These are phyloP conservation scores for Tylopilus sp. DNA, from an alignment of 1,284 basidiomycete species.

Conservation along the genomic window DNA sequence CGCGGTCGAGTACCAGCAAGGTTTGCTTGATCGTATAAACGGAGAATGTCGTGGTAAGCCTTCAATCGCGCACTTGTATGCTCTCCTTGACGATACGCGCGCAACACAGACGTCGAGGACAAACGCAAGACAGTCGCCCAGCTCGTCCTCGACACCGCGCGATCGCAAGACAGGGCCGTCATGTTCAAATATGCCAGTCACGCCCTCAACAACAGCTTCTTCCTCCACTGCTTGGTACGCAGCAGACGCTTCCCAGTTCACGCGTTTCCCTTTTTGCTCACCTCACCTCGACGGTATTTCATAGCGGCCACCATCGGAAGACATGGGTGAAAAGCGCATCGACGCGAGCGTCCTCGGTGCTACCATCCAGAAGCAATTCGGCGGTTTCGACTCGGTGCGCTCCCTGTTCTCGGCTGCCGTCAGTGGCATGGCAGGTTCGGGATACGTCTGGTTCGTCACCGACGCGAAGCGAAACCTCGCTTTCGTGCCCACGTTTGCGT, in stretches of 20 bases:
- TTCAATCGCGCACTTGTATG: slow-evolving; percentile 5
- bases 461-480: slow-evolving; percentile 65
- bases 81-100: slow-evolving; percentile 4
- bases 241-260: background rate
- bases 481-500: slow-evolving; percentile 82
- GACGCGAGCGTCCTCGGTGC: slow-evolving; percentile 34
- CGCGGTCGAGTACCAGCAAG: slow-evolving; percentile 79
- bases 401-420: slow-evolving; percentile 75
- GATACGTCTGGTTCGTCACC: slow-evolving; percentile 86
- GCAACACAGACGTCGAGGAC: slow-evolving; percentile 50
- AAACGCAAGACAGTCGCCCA: slow-evolving; percentile 65
- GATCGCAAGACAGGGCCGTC: slow-evolving; percentile 58
- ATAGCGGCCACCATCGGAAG: slow-evolving; percentile 50
- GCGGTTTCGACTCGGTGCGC: slow-evolving; percentile 68
- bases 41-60: slow-evolving; percentile 66
- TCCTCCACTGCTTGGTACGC: slow-evolving; percentile 80
- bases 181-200: slow-evolving; percentile 91
- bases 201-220: slow-evolving; percentile 95
- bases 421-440: slow-evolving; percentile 75
- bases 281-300: background rate
- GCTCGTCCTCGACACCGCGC: slow-evolving; percentile 70
- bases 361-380: slow-evolving; percentile 53
- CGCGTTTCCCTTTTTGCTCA: background rate
- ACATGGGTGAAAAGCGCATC: slow-evolving; percentile 45
- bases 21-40: slow-evolving; percentile 71